These are phyloP conservation scores for Inga leiocalycina DNA, from an alignment of 306 rosid species.

Conservation along the genomic window DNA sequence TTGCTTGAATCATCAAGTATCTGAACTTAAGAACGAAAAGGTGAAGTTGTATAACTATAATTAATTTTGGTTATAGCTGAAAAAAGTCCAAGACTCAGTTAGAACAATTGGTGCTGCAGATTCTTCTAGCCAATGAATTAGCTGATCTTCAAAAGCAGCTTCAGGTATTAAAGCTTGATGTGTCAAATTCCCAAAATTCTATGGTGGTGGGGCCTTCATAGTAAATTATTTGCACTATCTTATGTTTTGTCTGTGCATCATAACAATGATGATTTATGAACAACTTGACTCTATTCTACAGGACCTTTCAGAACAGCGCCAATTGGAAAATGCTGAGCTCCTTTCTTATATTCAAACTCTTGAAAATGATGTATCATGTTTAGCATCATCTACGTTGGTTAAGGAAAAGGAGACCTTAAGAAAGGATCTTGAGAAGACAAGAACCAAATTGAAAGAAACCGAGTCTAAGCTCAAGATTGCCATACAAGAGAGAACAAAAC, in stretches of 20 bases:
- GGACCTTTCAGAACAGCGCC: slow-evolving; percentile 60
- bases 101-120: slow-evolving; percentile 49
- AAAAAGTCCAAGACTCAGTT: slow-evolving; percentile 28
- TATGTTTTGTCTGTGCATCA: slow-evolving; percentile 19
- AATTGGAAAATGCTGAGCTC: slow-evolving; percentile 61
- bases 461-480: slow-evolving; percentile 84
- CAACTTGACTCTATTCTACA: slow-evolving; percentile 29
- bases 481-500: slow-evolving; percentile 85
- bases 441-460: slow-evolving; percentile 69
- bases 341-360: slow-evolving; percentile 64
- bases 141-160: slow-evolving; percentile 68
- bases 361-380: slow-evolving; percentile 64
- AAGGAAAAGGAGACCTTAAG: slow-evolving; percentile 77
- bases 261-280: slow-evolving; percentile 1
- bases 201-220: slow-evolving; percentile 49
- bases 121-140: slow-evolving; percentile 53
- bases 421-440: slow-evolving; percentile 83
- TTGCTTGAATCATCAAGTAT: slow-evolving; percentile 57
- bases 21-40: slow-evolving; percentile 73
- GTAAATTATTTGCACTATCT: slow-evolving; percentile 18
- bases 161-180: slow-evolving; percentile 52
- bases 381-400: slow-evolving; percentile 65
- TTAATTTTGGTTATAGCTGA: slow-evolving; percentile 22
- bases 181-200: slow-evolving; percentile 55
- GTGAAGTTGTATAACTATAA: slow-evolving; percentile 39